Evolutionary conservation across 208 protist genomes (phyloP).

Genomic region (Porcisia deanei): DNA sequence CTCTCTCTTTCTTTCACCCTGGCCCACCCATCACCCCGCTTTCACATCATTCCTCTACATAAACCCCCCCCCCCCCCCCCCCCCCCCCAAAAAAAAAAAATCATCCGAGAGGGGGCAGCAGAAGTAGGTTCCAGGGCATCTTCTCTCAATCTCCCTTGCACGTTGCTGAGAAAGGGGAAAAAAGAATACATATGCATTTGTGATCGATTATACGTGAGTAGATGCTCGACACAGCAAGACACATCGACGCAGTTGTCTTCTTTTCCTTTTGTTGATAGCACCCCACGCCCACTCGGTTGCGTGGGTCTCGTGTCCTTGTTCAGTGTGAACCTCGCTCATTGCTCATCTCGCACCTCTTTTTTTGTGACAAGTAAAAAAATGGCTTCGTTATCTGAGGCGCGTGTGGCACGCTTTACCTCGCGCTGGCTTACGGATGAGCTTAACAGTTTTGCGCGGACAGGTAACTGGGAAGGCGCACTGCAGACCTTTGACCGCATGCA

Average conservation of each 20-base stretch:
- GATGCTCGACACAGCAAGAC: not conserved
- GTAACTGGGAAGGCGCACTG: conserved; percentile 84
- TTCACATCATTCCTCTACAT: no score
- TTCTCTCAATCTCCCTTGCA: no score
- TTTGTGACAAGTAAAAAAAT: conserved; percentile 26
- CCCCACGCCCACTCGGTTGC: not conserved
- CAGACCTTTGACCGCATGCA: conserved; percentile 64
- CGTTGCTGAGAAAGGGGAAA: no score
- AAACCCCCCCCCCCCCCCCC: no score
- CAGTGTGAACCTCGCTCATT: not conserved
- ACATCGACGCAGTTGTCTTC: not conserved
- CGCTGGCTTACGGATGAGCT: conserved; percentile 91
- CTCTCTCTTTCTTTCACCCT: not conserved
- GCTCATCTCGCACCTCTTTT: not conserved
- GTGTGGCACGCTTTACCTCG: conserved; percentile 67
- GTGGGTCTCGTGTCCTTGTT: not conserved
- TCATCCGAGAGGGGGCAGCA: no score
- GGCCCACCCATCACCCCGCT: no score
- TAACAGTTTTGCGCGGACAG: conserved; percentile 56
- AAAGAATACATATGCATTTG: not conserved
- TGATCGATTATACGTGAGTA: not conserved
- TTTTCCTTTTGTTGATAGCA: not conserved
- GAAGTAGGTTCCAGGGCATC: no score
- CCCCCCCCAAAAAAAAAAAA: no score
- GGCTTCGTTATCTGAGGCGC: conserved; percentile 63